phyloP scores from a whole-genome alignment of 2,329 filamentous ascomycete genomes.

The Penicillium sp. region DNA sequence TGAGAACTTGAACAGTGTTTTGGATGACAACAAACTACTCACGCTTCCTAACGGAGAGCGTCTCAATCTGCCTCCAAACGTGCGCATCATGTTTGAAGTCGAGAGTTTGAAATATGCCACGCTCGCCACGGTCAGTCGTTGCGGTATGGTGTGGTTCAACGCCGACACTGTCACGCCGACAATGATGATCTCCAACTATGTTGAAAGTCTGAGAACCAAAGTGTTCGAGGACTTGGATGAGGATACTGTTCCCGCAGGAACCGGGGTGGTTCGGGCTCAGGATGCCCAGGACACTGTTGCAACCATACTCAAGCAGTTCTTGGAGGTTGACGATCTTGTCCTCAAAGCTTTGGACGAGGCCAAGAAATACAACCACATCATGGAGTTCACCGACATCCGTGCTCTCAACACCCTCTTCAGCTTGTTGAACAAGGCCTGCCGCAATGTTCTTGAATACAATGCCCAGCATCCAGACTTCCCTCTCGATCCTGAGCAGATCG shows the following conservation, averaged over 20 bases:
- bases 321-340: slow-evolving; percentile 80
- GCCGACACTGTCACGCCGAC: slow-evolving; percentile 91
- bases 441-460: slow-evolving; percentile 94
- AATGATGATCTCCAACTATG: slow-evolving; percentile 92
- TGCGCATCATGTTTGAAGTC: slow-evolving; percentile 99
- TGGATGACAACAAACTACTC: slow-evolving; percentile 97
- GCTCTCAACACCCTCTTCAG: slow-evolving; percentile 94
- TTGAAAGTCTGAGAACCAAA: slow-evolving; percentile 77
- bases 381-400: slow-evolving; percentile 93
- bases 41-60: slow-evolving; percentile 97
- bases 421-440: slow-evolving; percentile 87
- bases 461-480: slow-evolving; percentile 92
- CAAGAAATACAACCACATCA: slow-evolving; percentile 84
- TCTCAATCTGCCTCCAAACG: slow-evolving; percentile 88
- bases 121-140: slow-evolving; percentile 97
- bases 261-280: slow-evolving; percentile 75
- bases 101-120: slow-evolving; percentile 97
- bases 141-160: slow-evolving; percentile 99
- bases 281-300: slow-evolving; percentile 78
- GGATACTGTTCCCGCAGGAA: slow-evolving; percentile 75
- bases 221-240: slow-evolving; percentile 96
- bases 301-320: slow-evolving; percentile 71
- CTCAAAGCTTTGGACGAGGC: slow-evolving; percentile 75
- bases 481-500: slow-evolving; percentile 84
- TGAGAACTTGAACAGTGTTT: slow-evolving; percentile 98